Evolutionary conservation across 1,139 yeast species (phyloP).

Genomic region (Pneumocystis oryctolagi): DNA sequence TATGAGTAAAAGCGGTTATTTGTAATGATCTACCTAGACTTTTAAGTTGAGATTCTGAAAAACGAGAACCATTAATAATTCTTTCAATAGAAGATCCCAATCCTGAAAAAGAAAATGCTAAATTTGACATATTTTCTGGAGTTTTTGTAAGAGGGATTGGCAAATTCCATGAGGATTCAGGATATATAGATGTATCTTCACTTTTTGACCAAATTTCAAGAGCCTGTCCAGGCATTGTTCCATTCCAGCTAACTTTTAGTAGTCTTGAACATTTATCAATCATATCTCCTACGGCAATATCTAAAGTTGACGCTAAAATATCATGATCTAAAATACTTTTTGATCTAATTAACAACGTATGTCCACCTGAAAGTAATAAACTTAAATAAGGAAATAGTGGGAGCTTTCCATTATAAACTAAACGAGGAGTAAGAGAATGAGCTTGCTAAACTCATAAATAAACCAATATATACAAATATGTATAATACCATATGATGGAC

Average conservation of each 20-base stretch:
- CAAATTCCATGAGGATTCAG: neutral
- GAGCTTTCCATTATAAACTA: conserved; percentile 29
- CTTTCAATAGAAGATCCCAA: conserved; percentile 7
- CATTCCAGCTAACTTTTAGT: conserved; percentile 44
- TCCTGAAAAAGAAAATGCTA: conserved; percentile 12
- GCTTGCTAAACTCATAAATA: conserved; percentile 28
- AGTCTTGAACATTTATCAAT: conserved; percentile 85
- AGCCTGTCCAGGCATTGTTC: conserved; percentile 76
- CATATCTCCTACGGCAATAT: conserved; percentile 88
- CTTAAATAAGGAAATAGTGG: conserved; percentile 70
- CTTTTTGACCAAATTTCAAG: conserved; percentile 43
- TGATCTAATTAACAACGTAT: conserved; percentile 71
- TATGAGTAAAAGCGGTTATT: conserved; percentile 12
- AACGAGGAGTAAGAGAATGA: conserved; percentile 60
- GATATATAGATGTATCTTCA: conserved; percentile 3
- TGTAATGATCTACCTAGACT: conserved; percentile 10
- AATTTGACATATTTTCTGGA: conserved; percentile 25
- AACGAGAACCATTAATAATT: conserved; percentile 1
- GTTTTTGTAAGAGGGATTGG: conserved; percentile 6
- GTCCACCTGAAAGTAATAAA: conserved; percentile 84
- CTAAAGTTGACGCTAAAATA: conserved; percentile 59
- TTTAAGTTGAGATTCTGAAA: conserved; percentile 3
- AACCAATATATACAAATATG: conserved; percentile 21
- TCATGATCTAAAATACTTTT: conserved; percentile 47
- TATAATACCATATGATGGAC: conserved; percentile 70